Evolutionary conservation across 2,329 filamentous ascomycete genomes (phyloP).

Genomic region (Bisporella sp.): DNA sequence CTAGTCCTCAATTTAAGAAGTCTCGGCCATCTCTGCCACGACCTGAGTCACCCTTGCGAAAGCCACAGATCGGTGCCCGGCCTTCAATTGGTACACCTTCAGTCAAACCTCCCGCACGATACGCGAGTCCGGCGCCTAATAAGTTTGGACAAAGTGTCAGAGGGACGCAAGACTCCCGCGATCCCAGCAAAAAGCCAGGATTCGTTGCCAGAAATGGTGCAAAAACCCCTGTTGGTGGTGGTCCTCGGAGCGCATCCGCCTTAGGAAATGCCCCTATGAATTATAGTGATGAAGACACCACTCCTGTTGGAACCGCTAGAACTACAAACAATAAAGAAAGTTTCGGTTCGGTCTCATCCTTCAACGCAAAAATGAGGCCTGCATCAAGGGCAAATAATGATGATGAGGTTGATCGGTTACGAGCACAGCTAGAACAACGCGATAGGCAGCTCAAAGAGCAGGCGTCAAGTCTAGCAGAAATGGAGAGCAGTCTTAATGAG

Average conservation of each 20-base stretch:
- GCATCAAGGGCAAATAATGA: constrained; percentile 40
- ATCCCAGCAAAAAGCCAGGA: constrained; percentile 49
- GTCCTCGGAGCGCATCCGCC: constrained; percentile 52
- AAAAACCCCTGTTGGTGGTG: constrained; percentile 36
- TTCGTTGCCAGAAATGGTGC: constrained; percentile 39
- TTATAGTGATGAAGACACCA: constrained; percentile 51
- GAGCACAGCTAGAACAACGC: constrained; percentile 69
- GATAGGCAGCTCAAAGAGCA: constrained; percentile 88
- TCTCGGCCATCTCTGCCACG: constrained; percentile 73
- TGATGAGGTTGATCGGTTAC: constrained; percentile 68
- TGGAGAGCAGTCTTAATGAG: constrained; percentile 83
- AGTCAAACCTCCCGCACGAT: constrained; percentile 45
- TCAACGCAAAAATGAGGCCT: constrained; percentile 46
- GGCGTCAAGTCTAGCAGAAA: constrained; percentile 72
- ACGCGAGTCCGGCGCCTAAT: constrained; percentile 54
- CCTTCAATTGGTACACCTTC: constrained; percentile 51
- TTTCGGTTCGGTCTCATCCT: constrained; percentile 46
- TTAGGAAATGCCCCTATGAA: constrained; percentile 41
- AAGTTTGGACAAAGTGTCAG: constrained; percentile 59
- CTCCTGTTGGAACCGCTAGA: constrained; percentile 44
- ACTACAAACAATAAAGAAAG: constrained; percentile 39
- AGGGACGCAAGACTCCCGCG: constrained; percentile 44
- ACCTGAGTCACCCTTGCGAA: constrained; percentile 78
- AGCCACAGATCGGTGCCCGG: constrained; percentile 49
- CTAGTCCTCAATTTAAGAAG: constrained; percentile 67